Percentiles rank a stretch among this genome's conserved stretches.
These are phyloP conservation scores for Eucalyptus tenuipes DNA, from an alignment of 345 rosid species.

Conservation along the genomic window DNA sequence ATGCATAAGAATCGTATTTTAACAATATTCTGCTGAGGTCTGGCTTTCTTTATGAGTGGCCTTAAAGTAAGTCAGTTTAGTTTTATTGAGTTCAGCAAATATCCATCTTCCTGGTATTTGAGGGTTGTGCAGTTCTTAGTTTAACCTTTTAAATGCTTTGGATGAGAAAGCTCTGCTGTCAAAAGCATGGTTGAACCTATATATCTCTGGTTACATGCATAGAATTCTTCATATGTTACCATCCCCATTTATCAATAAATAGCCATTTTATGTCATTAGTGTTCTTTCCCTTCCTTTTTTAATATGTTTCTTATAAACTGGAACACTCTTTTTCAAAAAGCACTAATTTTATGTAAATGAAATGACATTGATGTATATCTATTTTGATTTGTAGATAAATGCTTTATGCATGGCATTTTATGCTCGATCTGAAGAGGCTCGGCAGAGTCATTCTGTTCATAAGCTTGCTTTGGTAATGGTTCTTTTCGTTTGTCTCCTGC, in stretches of 20 bases:
- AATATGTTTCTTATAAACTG: not conserved
- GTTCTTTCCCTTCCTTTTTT: not conserved
- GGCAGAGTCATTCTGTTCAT: slow-evolving; percentile 83
- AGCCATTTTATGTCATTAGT: not conserved
- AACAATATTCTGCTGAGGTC: not conserved
- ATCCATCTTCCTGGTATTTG: not conserved
- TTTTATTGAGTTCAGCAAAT: not conserved
- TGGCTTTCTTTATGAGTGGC: not conserved
- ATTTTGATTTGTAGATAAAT: slow-evolving; percentile 44
- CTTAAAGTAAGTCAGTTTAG: not conserved
- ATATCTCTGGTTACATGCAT: not conserved
- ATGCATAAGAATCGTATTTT: not conserved
- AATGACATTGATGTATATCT: not conserved
- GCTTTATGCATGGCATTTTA: slow-evolving; percentile 92
- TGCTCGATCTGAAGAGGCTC: slow-evolving; percentile 92
- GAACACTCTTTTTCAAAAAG: not conserved
- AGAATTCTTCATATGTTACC: not conserved
- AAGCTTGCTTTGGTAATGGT: slow-evolving; percentile 81
- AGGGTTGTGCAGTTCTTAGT: not conserved
- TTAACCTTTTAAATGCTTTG: not conserved
- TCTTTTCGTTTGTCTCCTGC: not conserved
- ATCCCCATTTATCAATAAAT: not conserved
- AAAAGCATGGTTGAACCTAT: not conserved
- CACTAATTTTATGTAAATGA: not conserved
- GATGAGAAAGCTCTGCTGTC: not conserved